Evolutionary conservation across 2,329 filamentous ascomycete genomes (phyloP), one percentile per base, ranked within the genome.

Genomic region (Neoascochyta sp.): DNA sequence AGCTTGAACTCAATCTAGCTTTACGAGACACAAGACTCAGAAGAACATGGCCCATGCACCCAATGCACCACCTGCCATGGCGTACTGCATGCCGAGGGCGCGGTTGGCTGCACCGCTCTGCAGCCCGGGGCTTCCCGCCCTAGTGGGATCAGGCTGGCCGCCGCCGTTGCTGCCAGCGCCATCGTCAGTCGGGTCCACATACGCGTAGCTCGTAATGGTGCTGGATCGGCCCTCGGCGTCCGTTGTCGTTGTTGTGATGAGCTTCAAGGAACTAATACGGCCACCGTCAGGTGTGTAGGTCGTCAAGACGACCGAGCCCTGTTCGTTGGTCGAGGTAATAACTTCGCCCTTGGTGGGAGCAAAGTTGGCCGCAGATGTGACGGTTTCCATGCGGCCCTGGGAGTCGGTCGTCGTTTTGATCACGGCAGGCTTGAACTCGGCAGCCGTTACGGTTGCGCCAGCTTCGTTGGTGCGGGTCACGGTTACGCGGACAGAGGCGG

Each of bases 271-370:
- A 41, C 53, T 64, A 12, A 71, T 62, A 7, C 40, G 47, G 12
- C 61, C 66, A 24, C 60, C 67, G 25, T 47, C 54, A 4, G 69
- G 69, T 1, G 67, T 70, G 44, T 65, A 70, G 2, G 69, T 73
- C 3, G 69, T 67, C 28, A 68, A 41, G 32, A 71, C 61, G 3
- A 65, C 65, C 20, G 47, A 39, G 14, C 69, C 69, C 6, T 38
- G 14, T 2, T 42, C 49, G 38, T 72, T 54, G 8, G 67, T 71
- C 10, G 54, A 52, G 7, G 69, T 71, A 23, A 69, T 49, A 12
- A 68, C 62, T 24, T 67, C 57, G 26, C 67, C 67, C 1, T 43
- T 27, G 0, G 59, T 61, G 1, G 54, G 54, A 3, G 51, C 50
- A 26, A 52, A 55, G 16, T 48, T 39, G n/a, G 52, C 57, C 3